A percentile compares a stretch with the other conserved stretches of the same genome.
Evolutionary conservation across 2,329 filamentous ascomycete species (phyloP).

Genomic region (Septoria petroselini): DNA sequence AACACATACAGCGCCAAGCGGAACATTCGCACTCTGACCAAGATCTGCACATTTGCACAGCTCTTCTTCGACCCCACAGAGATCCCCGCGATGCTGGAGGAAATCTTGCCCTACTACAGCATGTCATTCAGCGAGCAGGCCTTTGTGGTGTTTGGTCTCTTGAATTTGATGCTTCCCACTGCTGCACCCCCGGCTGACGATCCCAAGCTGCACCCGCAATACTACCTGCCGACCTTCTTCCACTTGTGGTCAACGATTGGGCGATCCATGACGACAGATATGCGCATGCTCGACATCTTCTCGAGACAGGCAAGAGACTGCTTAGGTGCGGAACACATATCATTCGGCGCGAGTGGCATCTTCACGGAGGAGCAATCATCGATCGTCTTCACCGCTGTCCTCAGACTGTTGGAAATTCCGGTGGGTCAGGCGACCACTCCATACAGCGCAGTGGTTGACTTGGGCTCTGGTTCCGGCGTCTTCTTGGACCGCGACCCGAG

Average conservation of each 20-base stretch:
- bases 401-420: conserved; percentile 89
- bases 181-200: conserved; percentile 69
- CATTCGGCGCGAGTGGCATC: conserved; percentile 82
- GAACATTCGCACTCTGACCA: conserved; percentile 72
- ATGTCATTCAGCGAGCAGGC: conserved; percentile 88
- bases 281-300: conserved; percentile 82
- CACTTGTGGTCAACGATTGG: conserved; percentile 94
- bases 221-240: conserved; percentile 90
- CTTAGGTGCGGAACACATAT: conserved; percentile 68
- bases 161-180: conserved; percentile 87
- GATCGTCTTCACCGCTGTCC: conserved; percentile 84
- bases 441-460: conserved; percentile 76
- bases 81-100: conserved; percentile 65
- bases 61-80: conserved; percentile 89
- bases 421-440: conserved; percentile 94
- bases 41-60: conserved; percentile 85
- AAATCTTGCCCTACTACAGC: conserved; percentile 66
- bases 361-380: conserved; percentile 91
- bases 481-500: conserved; percentile 90
- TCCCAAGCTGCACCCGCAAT: conserved; percentile 75
- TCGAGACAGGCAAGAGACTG: conserved; percentile 85
- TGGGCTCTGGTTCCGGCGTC: conserved; percentile 75
- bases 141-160: conserved; percentile 83
- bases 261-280: conserved; percentile 81
- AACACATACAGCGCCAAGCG: conserved; percentile 56